Evolutionary conservation across 2,329 filamentous ascomycete genomes (phyloP), one percentile per base, ranked within the genome.

Genomic region (Exophiala viscosa): DNA sequence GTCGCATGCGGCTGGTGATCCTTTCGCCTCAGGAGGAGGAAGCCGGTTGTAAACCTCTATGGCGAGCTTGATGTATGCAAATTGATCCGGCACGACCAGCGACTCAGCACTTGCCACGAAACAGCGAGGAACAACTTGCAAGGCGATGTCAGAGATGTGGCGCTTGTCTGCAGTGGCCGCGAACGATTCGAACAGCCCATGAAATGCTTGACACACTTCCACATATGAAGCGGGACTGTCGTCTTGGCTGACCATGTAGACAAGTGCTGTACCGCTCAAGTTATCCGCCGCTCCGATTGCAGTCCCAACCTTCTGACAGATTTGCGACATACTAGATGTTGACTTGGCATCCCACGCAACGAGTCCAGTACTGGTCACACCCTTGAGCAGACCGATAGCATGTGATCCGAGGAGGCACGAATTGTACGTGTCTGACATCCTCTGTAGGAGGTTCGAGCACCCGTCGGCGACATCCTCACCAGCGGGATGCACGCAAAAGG

Each of bases 11-110:
- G 81, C 68, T 31, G 63, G 58, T 9, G 56, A 33, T 33, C 60
- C 58, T 14, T 50, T 28, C 48, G 65, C 63, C 41, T 72, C 73
- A 11, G 39, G 5, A 2, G 77, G 76, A 3, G 79, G 77, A 58
- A 80, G 80, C 36, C 81, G 76, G 57, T 78, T 76, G 62, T 83
- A 84, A 2, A 83, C 73, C 60, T 83, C 79, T 28, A 80, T 68
- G 9, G 79, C 80, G 40, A 84, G 66, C 15, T 68, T 72, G 20
- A 74, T 59, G 61, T 79, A 78, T 10, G 75, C 73, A 17, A 64
- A 63, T 31, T 76, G 72, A 10, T 76, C 70, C 17, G 76, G 74
- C 6, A 81, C 70, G 14, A 80, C 73, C 35, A 83, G 68, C 2
- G 71, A 72, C 13, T 79, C 73, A n/a, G 72, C 68, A 0, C 74